Conservation (phyloP, 1,284 basidiomycete genomes). For the Veloporphyrellus conicus region DNA sequence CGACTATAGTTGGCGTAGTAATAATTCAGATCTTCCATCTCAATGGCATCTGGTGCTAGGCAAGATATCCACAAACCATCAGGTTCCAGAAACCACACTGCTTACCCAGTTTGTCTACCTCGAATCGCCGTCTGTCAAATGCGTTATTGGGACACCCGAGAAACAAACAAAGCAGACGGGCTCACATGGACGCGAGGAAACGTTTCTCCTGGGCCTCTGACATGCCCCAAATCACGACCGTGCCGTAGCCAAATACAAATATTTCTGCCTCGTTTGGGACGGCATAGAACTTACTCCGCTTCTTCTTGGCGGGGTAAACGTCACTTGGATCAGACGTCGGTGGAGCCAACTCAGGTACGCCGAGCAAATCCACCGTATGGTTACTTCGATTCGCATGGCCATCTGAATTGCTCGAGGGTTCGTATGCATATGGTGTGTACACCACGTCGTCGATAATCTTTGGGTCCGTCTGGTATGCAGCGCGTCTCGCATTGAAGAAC, state of each 20-base stretch:
- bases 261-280: conserved; percentile 76
- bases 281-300: conserved; percentile 62
- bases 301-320: conserved; percentile 39
- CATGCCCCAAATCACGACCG: conserved; percentile 97
- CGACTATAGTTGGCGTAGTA: conserved; percentile 96
- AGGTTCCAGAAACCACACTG: conserved; percentile 5
- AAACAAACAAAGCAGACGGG: conserved; percentile 15
- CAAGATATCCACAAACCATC: conserved; percentile 7
- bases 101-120: conserved; percentile 81
- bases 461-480: conserved; percentile 80
- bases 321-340: conserved; percentile 31
- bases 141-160: conserved; percentile 10
- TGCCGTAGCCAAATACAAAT: conserved; percentile 91
- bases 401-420: conserved; percentile 36
- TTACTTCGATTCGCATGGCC: conserved; percentile 18
- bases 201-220: conserved; percentile 86
- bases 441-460: conserved; percentile 79
- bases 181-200: conserved; percentile 84
- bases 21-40: conserved; percentile 96
- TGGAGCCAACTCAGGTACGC: conserved; percentile 60
- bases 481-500: conserved; percentile 79
- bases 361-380: conserved; percentile 64
- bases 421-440: conserved; percentile 80
- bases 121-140: conserved; percentile 76
- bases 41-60: conserved; percentile 73